Evolutionary conservation across 768 basidiomycete genomes (phyloP).

Genomic region (Pseudohyphozyma bogoriensis): DNA sequence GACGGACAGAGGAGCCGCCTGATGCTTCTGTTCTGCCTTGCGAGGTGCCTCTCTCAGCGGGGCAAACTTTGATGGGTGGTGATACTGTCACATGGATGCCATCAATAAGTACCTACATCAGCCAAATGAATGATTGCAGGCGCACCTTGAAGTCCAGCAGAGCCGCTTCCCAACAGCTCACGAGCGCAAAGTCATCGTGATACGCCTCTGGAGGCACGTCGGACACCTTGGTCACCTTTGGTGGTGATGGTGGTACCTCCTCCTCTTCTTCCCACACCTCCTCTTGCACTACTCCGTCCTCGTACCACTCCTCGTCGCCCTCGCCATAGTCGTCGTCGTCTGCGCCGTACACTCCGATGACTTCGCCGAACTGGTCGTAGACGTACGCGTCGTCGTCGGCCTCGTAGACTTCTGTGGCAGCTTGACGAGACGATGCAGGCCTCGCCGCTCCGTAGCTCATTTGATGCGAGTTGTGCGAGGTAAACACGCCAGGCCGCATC

Average conservation of each 20-base stretch:
- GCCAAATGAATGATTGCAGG: not conserved
- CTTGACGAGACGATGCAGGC: too few species aligned
- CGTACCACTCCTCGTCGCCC: not conserved
- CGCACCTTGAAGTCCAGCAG: constrained; percentile 21
- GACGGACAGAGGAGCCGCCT: constrained; percentile 18
- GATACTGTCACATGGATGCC: not conserved
- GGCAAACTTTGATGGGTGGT: constrained; percentile 8
- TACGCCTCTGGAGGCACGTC: constrained; percentile 12
- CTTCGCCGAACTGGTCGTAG: not conserved
- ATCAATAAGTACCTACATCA: too few species aligned
- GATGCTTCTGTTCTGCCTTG: constrained; percentile 4
- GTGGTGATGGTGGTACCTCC: not conserved
- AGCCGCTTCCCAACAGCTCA: constrained; percentile 22
- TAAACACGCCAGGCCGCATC: too few species aligned
- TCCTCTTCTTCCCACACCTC: not conserved
- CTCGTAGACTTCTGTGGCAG: not conserved
- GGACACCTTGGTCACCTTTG: not conserved
- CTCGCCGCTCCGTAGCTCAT: too few species aligned
- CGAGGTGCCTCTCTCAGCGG: constrained; percentile 15
- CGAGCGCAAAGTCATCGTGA: constrained; percentile 17
- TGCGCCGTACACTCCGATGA: not conserved
- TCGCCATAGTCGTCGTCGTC: not conserved
- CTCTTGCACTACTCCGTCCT: not conserved
- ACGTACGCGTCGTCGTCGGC: not conserved
- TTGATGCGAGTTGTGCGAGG: too few species aligned